Percentiles rank a stretch among this genome's conserved stretches.
These are phyloP conservation scores for Mucuna pruriens DNA, from an alignment of 306 rosid genomes.

Conservation along the genomic window DNA sequence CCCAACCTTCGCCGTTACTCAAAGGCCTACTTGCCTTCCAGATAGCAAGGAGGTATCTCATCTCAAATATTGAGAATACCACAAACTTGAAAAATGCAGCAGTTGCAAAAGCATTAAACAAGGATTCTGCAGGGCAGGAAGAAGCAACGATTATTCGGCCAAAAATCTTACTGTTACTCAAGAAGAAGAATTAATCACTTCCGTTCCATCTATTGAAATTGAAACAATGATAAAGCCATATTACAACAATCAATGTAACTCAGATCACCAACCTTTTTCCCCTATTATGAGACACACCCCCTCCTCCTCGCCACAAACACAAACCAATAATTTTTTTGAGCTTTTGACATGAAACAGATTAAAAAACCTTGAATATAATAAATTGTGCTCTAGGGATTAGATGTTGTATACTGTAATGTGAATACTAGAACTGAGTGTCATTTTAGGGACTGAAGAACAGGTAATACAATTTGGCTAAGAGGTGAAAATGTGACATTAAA, in stretches of 20 bases:
- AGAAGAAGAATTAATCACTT: constrained; percentile 23
- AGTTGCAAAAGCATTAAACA: constrained; percentile 96
- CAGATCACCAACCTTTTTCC: neutral
- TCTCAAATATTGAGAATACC: constrained; percentile 93
- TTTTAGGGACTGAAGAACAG: neutral
- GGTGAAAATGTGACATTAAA: neutral
- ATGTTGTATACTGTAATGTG: neutral
- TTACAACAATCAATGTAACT: neutral
- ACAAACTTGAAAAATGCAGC: constrained; percentile 98
- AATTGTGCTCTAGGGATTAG: neutral
- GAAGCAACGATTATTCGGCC: constrained; percentile 29
- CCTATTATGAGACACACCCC: neutral
- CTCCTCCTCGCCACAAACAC: too few species aligned
- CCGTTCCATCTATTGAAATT: neutral
- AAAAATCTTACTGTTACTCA: constrained; percentile 3
- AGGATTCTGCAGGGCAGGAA: constrained; percentile 73
- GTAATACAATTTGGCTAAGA: neutral
- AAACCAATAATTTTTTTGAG: neutral
- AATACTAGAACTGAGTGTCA: neutral
- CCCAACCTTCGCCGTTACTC: constrained; percentile 94
- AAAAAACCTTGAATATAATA: neutral
- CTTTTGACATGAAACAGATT: neutral
- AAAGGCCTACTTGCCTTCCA: constrained; percentile 95
- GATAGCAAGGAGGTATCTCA: constrained; percentile 96
- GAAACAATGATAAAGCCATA: constrained; percentile 26